A percentile compares a stretch with the other conserved stretches of the same genome.
Evolutionary conservation across 108 stramenopile species (phyloP).

Genomic region (Cylindrotheca closterium): DNA sequence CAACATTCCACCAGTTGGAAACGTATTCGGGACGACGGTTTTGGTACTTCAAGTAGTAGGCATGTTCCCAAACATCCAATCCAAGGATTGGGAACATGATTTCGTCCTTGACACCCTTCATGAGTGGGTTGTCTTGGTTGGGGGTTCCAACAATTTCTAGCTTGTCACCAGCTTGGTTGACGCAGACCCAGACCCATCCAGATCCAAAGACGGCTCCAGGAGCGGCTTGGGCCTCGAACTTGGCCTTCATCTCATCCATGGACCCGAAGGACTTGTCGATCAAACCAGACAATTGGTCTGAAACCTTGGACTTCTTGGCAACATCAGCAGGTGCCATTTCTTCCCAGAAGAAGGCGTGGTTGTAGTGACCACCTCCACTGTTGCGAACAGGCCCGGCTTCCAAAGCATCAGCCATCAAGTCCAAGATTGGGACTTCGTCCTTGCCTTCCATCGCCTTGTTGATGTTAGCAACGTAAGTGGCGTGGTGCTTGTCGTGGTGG

Average conservation of each 20-base stretch:
- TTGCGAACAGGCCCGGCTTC: conserved; percentile 88
- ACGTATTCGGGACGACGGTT: conserved; percentile 97
- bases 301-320: conserved; percentile 88
- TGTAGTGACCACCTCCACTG: conserved; percentile 99
- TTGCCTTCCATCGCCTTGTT: conserved; percentile 82
- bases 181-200: conserved; percentile 96
- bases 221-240: conserved; percentile 86
- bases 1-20: conserved; percentile 96
- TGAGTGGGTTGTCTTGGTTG: conserved; percentile 98
- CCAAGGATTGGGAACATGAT: conserved; percentile 97
- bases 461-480: conserved; percentile 80
- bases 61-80: conserved; percentile 99
- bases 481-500: conserved; percentile 95
- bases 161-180: conserved; percentile 76
- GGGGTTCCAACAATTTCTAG: conserved; percentile 90
- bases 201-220: conserved; percentile 95
- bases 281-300: conserved; percentile 59
- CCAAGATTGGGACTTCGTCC: conserved; percentile 75
- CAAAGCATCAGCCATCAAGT: conserved; percentile 79
- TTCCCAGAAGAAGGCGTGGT: conserved; percentile 99
- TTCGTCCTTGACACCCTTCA: conserved; percentile 91
- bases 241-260: conserved; percentile 86
- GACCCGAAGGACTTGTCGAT: conserved; percentile 91
- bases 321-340: conserved; percentile 90
- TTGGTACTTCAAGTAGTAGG: conserved; percentile 99